A percentile compares a stretch with the other conserved stretches of the same genome.
phyloP scores from a whole-genome alignment of 2,329 filamentous ascomycete genomes.

The Alternaria arbusti region DNA sequence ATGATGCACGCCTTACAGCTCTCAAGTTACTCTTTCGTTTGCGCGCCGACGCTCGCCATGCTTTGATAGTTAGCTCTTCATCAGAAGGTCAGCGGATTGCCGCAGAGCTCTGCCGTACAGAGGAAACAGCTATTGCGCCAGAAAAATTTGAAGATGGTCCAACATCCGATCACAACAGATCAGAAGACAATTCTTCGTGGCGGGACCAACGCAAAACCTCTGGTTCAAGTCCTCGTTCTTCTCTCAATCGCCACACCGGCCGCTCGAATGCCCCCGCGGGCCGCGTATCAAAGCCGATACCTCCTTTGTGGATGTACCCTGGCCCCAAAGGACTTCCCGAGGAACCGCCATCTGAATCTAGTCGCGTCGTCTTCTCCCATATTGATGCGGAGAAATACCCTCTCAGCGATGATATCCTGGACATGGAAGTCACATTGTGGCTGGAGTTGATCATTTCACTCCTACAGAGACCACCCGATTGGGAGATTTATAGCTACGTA shows the following conservation, averaged over 20 bases:
- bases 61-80: constrained; percentile 72
- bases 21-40: constrained; percentile 71
- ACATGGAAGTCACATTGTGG: constrained; percentile 65
- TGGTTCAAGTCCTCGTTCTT: constrained; percentile 40
- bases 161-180: constrained; percentile 23
- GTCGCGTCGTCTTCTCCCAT: constrained; percentile 59
- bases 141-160: constrained; percentile 51
- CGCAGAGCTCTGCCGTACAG: constrained; percentile 70
- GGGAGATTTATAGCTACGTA: constrained; percentile 92
- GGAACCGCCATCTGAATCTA: constrained; percentile 56
- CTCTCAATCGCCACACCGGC: constrained; percentile 37
- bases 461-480: constrained; percentile 77
- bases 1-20: constrained; percentile 48
- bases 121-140: constrained; percentile 57
- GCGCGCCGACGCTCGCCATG: constrained; percentile 79
- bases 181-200: constrained; percentile 39
- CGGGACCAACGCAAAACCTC: constrained; percentile 41
- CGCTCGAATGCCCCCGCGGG: constrained; percentile 32
- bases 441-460: constrained; percentile 77
- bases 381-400: constrained; percentile 46
- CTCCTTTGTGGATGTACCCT: constrained; percentile 64
- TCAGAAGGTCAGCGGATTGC: constrained; percentile 78
- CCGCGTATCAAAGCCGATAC: constrained; percentile 42
- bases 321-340: constrained; percentile 61
- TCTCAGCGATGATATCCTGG: constrained; percentile 47